phyloP scores from a whole-genome alignment of 768 basidiomycete genomes.

The Cystofilobasidium capitatum region DNA sequence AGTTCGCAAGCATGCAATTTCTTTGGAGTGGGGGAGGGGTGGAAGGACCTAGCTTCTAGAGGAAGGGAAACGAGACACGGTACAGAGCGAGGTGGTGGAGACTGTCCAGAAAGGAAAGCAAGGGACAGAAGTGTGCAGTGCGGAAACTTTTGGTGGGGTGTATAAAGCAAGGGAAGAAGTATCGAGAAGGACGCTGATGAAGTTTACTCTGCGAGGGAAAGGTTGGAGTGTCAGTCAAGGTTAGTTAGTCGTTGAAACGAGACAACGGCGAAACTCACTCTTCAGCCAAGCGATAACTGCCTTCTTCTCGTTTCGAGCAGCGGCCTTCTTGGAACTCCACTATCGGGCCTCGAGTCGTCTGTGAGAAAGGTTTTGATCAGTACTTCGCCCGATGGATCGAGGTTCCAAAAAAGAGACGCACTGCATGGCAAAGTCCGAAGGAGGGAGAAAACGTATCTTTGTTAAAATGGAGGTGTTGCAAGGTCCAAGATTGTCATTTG shows the following conservation, averaged over 20 bases:
- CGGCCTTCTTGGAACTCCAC: background rate
- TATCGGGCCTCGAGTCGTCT: background rate
- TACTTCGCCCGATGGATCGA: background rate
- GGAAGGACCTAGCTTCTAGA: too few relatives aligned
- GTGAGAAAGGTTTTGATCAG: background rate
- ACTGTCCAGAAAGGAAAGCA: background rate
- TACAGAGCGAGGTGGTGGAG: background rate
- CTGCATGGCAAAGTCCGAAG: background rate
- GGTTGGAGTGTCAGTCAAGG: too few relatives aligned
- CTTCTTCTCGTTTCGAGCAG: background rate
- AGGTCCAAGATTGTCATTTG: background rate
- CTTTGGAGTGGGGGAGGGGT: background rate
- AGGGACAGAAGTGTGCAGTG: background rate
- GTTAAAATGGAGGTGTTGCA: background rate
- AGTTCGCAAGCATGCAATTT: background rate
- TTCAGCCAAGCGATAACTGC: background rate
- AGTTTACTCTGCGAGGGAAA: too few relatives aligned
- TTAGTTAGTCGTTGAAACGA: too few relatives aligned
- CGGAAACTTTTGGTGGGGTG: background rate
- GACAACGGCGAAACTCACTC: background rate
- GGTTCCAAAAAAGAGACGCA: background rate
- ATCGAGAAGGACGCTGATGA: background rate
- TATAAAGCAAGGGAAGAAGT: background rate
- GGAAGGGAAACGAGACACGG: too few relatives aligned
- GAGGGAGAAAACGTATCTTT: background rate